These are phyloP conservation scores for Apium graveolens DNA, from an alignment of 129 eudicot species.

Conservation along the genomic window DNA sequence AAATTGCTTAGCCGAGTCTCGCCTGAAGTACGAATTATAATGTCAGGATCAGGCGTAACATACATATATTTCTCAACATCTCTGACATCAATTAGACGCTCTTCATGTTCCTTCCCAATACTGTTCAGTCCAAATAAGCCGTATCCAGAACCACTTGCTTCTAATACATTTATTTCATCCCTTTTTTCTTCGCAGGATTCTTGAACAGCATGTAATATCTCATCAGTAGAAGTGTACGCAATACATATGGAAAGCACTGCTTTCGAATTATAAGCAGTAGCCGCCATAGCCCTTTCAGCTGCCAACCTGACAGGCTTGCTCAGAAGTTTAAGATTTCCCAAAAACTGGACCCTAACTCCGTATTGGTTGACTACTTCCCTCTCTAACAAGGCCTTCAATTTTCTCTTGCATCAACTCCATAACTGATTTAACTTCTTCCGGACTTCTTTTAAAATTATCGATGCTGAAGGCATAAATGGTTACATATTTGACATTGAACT, in stretches of 20 bases:
- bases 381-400: conserved; percentile 38
- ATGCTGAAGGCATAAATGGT: conserved; percentile 72
- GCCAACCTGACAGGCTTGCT: conserved; percentile 35
- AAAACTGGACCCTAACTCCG: conserved; percentile 48
- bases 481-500: conserved; percentile 45
- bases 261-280: conserved; percentile 38
- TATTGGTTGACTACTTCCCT: conserved; percentile 50
- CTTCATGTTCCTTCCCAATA: conserved; percentile 4
- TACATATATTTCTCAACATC: conserved; percentile 49
- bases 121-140: conserved; percentile 11
- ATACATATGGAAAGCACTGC: conserved; percentile 30
- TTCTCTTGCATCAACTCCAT: conserved; percentile 54
- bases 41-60: conserved; percentile 51
- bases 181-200: conserved; percentile 29
- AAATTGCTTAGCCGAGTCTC: conserved; percentile 84
- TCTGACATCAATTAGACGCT: conserved; percentile 15
- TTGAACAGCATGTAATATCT: conserved; percentile 43
- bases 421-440: conserved; percentile 50
- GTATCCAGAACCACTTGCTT: conserved; percentile 14
- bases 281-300: conserved; percentile 43
- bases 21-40: conserved; percentile 57
- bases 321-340: conserved; percentile 44
- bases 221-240: conserved; percentile 56
- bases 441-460: conserved; percentile 56
- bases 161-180: conserved; percentile 15